Conservation (phyloP, 2,329 filamentous ascomycete species). For the Davidsoniella virescens region DNA sequence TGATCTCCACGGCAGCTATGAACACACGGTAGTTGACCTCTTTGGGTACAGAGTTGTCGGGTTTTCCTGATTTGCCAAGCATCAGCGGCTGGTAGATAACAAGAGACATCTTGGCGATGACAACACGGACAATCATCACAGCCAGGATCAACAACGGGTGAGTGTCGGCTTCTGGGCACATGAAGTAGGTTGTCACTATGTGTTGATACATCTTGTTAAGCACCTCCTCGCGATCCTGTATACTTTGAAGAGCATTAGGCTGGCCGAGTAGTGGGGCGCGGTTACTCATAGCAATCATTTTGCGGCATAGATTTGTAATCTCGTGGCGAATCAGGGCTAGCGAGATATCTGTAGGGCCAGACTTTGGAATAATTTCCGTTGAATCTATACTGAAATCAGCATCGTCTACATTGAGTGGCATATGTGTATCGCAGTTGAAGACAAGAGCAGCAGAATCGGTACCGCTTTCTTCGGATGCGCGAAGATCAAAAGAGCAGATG, state of each 20-base stretch:
- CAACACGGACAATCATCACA: slow-evolving; percentile 50
- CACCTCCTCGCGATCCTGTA: slow-evolving; percentile 8
- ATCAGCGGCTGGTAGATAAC: slow-evolving; percentile 61
- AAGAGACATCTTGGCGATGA: slow-evolving; percentile 65
- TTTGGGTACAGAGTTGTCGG: slow-evolving; percentile 24
- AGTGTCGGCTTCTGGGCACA: slow-evolving; percentile 30
- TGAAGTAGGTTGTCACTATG: slow-evolving; percentile 39
- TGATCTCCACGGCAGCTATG: slow-evolving; percentile 54
- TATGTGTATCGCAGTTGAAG: slow-evolving; percentile 28
- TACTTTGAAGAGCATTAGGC: slow-evolving; percentile 9
- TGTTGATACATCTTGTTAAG: slow-evolving; percentile 27
- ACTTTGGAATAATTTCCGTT: slow-evolving; percentile 30
- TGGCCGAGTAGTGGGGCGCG: slow-evolving; percentile 7
- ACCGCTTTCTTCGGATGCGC: slow-evolving; percentile 37
- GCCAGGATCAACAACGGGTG: slow-evolving; percentile 48
- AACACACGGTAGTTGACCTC: slow-evolving; percentile 54
- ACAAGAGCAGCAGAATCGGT: slow-evolving; percentile 22
- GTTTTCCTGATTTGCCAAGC: slow-evolving; percentile 31
- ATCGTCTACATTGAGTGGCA: slow-evolving; percentile 36
- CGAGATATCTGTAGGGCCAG: slow-evolving; percentile 37
- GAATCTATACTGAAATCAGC: slow-evolving; percentile 29
- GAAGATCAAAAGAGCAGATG: slow-evolving; percentile 39
- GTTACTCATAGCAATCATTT: slow-evolving; percentile 16
- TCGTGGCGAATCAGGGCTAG: slow-evolving; percentile 34
- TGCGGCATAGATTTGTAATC: slow-evolving; percentile 19